A percentile compares a stretch with the other conserved stretches of the same genome.
Conservation (phyloP, 768 basidiomycete species). For the Dentipellis sp. region DNA sequence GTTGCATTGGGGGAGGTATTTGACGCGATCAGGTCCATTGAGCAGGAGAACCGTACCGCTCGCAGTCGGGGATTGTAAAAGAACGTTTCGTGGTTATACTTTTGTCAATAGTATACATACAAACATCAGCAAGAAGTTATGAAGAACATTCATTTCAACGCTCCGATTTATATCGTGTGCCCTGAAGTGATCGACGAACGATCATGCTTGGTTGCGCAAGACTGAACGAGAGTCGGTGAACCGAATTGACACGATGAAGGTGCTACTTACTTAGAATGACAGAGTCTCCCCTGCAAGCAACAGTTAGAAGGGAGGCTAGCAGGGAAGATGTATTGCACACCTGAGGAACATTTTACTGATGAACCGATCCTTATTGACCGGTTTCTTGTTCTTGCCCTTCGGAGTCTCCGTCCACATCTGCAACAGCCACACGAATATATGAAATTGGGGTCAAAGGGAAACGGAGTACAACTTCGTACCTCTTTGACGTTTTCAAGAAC, state of each 20-base stretch:
- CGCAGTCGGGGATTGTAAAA: too few species aligned
- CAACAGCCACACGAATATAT: background rate
- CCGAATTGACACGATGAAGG: constrained; percentile 18
- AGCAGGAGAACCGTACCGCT: constrained; percentile 22
- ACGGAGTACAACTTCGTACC: constrained; percentile 30
- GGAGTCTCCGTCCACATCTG: constrained; percentile 99
- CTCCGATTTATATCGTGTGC: background rate
- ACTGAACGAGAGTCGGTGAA: constrained; percentile 38
- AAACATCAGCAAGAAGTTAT: background rate
- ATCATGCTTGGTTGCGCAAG: constrained; percentile 60
- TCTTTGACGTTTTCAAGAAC: constrained; percentile 98
- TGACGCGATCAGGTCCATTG: constrained; percentile 37
- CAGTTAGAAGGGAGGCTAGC: constrained; percentile 3
- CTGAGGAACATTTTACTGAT: constrained; percentile 99
- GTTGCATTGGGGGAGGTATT: constrained; percentile 49
- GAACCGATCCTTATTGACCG: constrained; percentile 98
- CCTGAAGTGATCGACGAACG: background rate
- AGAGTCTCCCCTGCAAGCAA: constrained; percentile 72
- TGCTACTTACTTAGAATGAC: constrained; percentile 81
- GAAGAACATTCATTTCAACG: background rate
- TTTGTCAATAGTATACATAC: background rate
- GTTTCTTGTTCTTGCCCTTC: constrained; percentile 98
- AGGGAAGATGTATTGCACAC: constrained; percentile 30
- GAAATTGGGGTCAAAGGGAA: background rate
- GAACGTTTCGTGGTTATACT: background rate